Evolutionary conservation across 495 filamentous ascomycete genomes (phyloP).

Genomic region (Aspergillus wentii): DNA sequence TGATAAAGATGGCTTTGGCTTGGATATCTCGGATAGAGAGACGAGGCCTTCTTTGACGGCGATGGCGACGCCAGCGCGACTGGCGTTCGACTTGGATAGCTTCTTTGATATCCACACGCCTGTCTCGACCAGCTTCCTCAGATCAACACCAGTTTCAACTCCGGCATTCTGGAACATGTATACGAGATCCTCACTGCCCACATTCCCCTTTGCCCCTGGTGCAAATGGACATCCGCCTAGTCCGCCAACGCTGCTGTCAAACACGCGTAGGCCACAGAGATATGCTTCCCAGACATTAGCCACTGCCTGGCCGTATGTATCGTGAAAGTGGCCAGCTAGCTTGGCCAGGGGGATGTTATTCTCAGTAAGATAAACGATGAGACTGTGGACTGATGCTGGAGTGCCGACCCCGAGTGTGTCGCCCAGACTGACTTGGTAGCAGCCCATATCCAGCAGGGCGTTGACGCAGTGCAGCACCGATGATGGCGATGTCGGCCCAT

Average conservation of each 20-base stretch:
- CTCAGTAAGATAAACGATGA: slow-evolving; percentile 22
- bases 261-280: slow-evolving; percentile 31
- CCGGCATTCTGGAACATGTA: slow-evolving; percentile 36
- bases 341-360: slow-evolving; percentile 18
- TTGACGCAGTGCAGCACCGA: slow-evolving; percentile 28
- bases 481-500: slow-evolving; percentile 24
- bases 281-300: slow-evolving; percentile 42
- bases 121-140: slow-evolving; percentile 23
- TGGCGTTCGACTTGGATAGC: slow-evolving; percentile 7
- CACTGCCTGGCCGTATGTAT: slow-evolving; percentile 39
- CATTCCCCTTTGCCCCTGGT: slow-evolving; percentile 42
- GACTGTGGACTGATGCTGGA: slow-evolving; percentile 19
- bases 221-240: slow-evolving; percentile 46
- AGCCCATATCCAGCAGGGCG: slow-evolving; percentile 30
- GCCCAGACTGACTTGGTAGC: slow-evolving; percentile 42
- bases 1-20: slow-evolving; percentile 1
- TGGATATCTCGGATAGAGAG: neutral
- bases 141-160: slow-evolving; percentile 33
- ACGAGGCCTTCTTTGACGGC: neutral
- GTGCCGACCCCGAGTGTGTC: slow-evolving; percentile 40
- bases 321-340: slow-evolving; percentile 44
- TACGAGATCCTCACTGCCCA: slow-evolving; percentile 38
- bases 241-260: slow-evolving; percentile 40
- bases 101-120: slow-evolving; percentile 36
- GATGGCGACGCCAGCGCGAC: neutral